A percentile compares a stretch with the other conserved stretches of the same genome.
phyloP scores from a whole-genome alignment of 441 rosid genomes.

The Erodium chrysanthum region DNA sequence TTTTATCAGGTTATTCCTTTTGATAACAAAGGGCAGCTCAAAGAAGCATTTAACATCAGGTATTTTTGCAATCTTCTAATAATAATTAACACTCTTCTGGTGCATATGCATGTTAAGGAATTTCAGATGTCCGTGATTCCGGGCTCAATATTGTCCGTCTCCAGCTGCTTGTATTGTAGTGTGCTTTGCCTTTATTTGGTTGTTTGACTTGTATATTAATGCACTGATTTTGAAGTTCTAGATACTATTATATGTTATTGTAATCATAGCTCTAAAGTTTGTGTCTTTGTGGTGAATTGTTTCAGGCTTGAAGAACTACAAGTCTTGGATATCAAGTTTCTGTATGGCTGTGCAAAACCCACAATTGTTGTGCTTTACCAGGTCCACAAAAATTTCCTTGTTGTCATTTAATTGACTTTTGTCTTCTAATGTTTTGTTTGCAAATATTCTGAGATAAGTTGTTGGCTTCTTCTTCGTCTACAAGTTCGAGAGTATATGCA shows the following conservation, averaged over 20 bases:
- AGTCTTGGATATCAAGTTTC: conserved; percentile 89
- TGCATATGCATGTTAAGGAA: not conserved
- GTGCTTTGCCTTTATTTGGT: not conserved
- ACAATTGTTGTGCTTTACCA: conserved; percentile 89
- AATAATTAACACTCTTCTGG: not conserved
- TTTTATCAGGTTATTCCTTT: conserved; percentile 82
- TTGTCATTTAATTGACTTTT: conserved; percentile 5
- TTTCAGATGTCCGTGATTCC: not conserved
- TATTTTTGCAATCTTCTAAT: conserved; percentile 21
- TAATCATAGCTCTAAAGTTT: conserved; percentile 8
- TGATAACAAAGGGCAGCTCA: conserved; percentile 91
- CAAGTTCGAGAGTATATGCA: not conserved
- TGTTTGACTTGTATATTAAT: not conserved
- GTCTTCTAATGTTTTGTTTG: not conserved
- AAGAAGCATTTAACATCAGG: conserved; percentile 97
- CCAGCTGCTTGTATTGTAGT: not conserved
- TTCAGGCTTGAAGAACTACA: conserved; percentile 95
- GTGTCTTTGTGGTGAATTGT: conserved; percentile 7
- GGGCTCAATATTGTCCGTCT: not conserved
- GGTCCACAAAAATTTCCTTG: conserved; percentile 28
- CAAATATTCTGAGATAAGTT: not conserved
- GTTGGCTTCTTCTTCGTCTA: not conserved
- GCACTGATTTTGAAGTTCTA: not conserved
- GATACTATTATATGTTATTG: not conserved
- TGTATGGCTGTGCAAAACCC: conserved; percentile 79